A percentile compares a stretch with the other conserved stretches of the same genome.
Conservation (phyloP, 2,329 filamentous ascomycete species). For the Colletotrichum brevisporum region DNA sequence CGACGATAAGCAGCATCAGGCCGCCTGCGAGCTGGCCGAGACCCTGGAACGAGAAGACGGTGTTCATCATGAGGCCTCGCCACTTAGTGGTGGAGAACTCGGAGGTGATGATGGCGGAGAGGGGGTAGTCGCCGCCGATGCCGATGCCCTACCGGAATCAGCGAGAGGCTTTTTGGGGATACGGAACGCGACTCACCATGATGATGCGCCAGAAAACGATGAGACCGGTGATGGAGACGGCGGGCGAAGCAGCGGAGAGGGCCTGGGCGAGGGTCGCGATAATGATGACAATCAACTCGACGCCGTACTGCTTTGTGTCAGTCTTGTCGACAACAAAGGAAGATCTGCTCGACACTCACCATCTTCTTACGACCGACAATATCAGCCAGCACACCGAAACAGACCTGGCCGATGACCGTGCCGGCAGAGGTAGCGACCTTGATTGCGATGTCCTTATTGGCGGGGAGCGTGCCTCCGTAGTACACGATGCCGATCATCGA, state of each 20-base stretch:
- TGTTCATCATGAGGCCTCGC: slow-evolving; percentile 75
- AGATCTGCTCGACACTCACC: slow-evolving; percentile 42
- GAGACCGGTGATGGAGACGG: slow-evolving; percentile 74
- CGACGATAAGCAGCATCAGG: slow-evolving; percentile 79
- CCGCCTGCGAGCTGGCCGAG: slow-evolving; percentile 78
- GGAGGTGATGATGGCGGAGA: slow-evolving; percentile 76
- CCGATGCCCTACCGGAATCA: slow-evolving; percentile 43
- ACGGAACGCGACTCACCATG: slow-evolving; percentile 60
- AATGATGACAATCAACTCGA: slow-evolving; percentile 86
- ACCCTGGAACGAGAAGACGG: slow-evolving; percentile 79
- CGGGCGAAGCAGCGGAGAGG: slow-evolving; percentile 73
- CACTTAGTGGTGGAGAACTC: slow-evolving; percentile 75
- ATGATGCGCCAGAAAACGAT: slow-evolving; percentile 87
- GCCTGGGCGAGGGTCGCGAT: slow-evolving; percentile 82
- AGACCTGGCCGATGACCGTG: slow-evolving; percentile 85
- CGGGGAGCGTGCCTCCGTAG: slow-evolving; percentile 75
- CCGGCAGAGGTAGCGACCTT: slow-evolving; percentile 88
- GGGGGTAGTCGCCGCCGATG: slow-evolving; percentile 75
- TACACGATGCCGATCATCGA: slow-evolving; percentile 86
- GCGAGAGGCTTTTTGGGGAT: not conserved
- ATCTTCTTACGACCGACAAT: slow-evolving; percentile 79
- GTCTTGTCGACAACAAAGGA: not conserved
- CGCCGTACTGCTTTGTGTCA: slow-evolving; percentile 69
- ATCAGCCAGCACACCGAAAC: slow-evolving; percentile 85
- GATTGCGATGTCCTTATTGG: slow-evolving; percentile 81